Base-by-base conservation (phyloP, 495 filamentous ascomycete genomes). In the Penicillium bovifimosum region DNA sequence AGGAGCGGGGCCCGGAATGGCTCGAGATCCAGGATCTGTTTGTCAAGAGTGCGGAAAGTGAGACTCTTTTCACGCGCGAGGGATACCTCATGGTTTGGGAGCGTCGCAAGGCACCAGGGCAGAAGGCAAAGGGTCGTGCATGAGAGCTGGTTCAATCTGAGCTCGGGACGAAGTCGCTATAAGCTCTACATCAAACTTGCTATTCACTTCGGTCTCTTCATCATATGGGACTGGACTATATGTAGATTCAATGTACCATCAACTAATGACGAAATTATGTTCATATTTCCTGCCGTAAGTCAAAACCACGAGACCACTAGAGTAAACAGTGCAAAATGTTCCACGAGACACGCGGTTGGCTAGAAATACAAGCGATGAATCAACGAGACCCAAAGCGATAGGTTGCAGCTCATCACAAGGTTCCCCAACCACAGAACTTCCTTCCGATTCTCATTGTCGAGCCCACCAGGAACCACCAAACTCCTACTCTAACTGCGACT, bases 21-120 rank as follows among this genome's bases (percentile, higher is more conserved):
- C 80, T 90, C 24, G 85, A 95, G 62, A 83, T 92, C 42, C 93
- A 99, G 75, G 95, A 99, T 69, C 59, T 99, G 63, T 96, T 86
- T 68, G 91, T 97, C 5, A 88, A 96, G 62, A 79, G 82, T 68
- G 87, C 87, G 13, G 83, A 88, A 61, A 86, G 77, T 54, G 92
- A 97, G 75, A 79, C 92, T 57, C 63, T 99, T 60, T 95, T 93
- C 63, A 86, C 92, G 2, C 87, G 90, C 27, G 93, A 98, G 77
- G 89, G 84, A 36, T 96, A 96, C 73, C 64, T 96, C 58, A 95
- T 96, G 83, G 83, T 98, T 47, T 98, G 93, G 93, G 93, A 98
- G 77, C 79, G 86, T 67, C 80, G 93, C 71, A 86, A 80, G 66
- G 56, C 60, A 13, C 63, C 68, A n/a, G 67, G 70, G 0, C 61